These are phyloP conservation scores for Triglochin maritima DNA, from an alignment of 106 monocot genomes.

Conservation along the genomic window DNA sequence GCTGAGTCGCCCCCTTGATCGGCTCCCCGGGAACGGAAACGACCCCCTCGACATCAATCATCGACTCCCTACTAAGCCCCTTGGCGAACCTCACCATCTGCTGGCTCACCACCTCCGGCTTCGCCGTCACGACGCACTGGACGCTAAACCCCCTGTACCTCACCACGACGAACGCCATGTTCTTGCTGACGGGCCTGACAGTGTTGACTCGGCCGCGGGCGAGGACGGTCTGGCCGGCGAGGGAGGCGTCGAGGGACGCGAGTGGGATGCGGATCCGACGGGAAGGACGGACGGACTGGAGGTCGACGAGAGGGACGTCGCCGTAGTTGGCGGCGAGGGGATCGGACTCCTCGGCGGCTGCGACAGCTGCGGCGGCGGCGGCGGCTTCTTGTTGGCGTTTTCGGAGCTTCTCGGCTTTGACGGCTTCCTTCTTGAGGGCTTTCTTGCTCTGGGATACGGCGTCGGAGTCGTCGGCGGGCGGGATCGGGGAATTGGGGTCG, in stretches of 20 bases:
- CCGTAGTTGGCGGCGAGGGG: slow-evolving; percentile 50
- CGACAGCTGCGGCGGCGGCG: slow-evolving; percentile 13
- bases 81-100: slow-evolving; percentile 77
- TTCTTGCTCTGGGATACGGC: slow-evolving; percentile 44
- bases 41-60: slow-evolving; percentile 59
- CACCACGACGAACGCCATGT: slow-evolving; percentile 64
- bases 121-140: slow-evolving; percentile 57
- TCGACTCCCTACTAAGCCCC: slow-evolving; percentile 54
- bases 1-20: slow-evolving; percentile 70
- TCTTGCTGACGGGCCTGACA: slow-evolving; percentile 52
- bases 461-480: slow-evolving; percentile 2
- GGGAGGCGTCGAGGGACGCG: slow-evolving; percentile 17
- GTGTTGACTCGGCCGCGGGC: slow-evolving; percentile 53
- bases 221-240: slow-evolving; percentile 41
- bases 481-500: neutral
- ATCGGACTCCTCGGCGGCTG: slow-evolving; percentile 30
- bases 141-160: slow-evolving; percentile 50
- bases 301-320: slow-evolving; percentile 48
- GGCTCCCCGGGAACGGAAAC: slow-evolving; percentile 46
- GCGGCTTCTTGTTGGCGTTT: slow-evolving; percentile 37
- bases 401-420: slow-evolving; percentile 61
- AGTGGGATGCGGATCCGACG: slow-evolving; percentile 57
- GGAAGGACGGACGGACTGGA: slow-evolving; percentile 52
- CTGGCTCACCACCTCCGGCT: slow-evolving; percentile 38
- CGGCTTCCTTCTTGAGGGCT: slow-evolving; percentile 70